Conservation (phyloP, 768 basidiomycete genomes). For the Amanita pseudoporphyria region DNA sequence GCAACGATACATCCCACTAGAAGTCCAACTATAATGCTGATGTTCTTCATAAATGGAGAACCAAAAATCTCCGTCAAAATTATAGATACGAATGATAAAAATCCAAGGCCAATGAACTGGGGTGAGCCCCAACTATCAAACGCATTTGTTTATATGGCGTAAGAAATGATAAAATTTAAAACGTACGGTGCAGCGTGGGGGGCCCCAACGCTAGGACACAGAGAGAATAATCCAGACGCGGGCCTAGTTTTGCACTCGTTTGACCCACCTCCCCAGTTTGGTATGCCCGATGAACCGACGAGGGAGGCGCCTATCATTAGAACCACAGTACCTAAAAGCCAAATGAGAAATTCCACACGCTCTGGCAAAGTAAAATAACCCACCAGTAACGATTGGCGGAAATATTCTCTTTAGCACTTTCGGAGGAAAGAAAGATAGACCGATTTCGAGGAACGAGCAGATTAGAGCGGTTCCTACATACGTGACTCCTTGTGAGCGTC, state of each 20-base stretch:
- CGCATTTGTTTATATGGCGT: background rate
- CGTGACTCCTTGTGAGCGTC: background rate
- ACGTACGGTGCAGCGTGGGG: conserved; percentile 57
- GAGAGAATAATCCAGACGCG: conserved; percentile 50
- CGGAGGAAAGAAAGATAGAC: conserved; percentile 64
- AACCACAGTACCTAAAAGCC: conserved; percentile 56
- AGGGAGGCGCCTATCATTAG: conserved; percentile 74
- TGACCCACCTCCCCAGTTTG: conserved; percentile 80
- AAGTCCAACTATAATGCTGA: conserved; percentile 67
- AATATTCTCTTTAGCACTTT: conserved; percentile 56
- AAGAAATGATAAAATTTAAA: background rate
- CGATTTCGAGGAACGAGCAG: conserved; percentile 76
- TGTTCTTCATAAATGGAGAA: conserved; percentile 77
- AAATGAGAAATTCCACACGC: background rate
- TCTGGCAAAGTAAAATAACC: background rate
- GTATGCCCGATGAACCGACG: conserved; percentile 63
- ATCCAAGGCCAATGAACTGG: conserved; percentile 80
- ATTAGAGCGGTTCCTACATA: conserved; percentile 59
- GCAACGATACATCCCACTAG: conserved; percentile 75
- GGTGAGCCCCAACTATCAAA: conserved; percentile 62
- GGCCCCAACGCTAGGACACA: conserved; percentile 66
- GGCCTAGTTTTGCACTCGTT: conserved; percentile 61
- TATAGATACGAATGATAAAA: conserved; percentile 71
- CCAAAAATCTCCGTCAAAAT: conserved; percentile 77
- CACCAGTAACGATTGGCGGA: conserved; percentile 73